These are phyloP conservation scores for Metschnikowia noctiluminum DNA, from an alignment of 805 yeast genomes.

Conservation along the genomic window DNA sequence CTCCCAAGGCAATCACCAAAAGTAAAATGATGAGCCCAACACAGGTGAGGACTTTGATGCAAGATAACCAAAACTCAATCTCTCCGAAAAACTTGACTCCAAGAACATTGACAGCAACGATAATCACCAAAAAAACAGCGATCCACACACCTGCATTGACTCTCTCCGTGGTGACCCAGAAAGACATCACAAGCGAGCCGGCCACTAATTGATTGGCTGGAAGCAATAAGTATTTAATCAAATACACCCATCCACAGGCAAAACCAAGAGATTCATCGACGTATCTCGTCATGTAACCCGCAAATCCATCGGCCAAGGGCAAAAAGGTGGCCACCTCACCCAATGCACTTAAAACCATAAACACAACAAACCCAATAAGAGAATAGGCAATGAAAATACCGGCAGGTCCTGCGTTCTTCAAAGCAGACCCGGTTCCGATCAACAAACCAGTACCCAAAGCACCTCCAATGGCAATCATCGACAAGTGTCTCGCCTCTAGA, in stretches of 20 bases:
- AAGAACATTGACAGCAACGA: constrained; percentile 40
- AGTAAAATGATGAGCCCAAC: constrained; percentile 63
- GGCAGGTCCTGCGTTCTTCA: constrained; percentile 70
- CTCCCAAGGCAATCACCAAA: constrained; percentile 69
- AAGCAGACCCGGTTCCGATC: constrained; percentile 72
- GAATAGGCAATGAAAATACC: constrained; percentile 62
- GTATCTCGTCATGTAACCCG: constrained; percentile 61
- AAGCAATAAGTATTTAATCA: constrained; percentile 51
- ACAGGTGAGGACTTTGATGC: constrained; percentile 62
- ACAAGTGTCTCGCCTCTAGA: constrained; percentile 50
- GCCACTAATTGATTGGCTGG: constrained; percentile 67
- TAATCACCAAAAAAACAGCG: constrained; percentile 40
- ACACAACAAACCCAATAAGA: constrained; percentile 68
- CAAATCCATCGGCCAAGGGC: constrained; percentile 64
- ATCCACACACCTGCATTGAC: constrained; percentile 51
- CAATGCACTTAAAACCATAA: constrained; percentile 46
- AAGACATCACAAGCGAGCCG: constrained; percentile 50
- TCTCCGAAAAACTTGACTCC: constrained; percentile 51
- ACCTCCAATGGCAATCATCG: constrained; percentile 80
- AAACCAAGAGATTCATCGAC: constrained; percentile 66
- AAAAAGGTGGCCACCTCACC: constrained; percentile 69
- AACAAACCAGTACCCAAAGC: constrained; percentile 79
- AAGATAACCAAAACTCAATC: constrained; percentile 53
- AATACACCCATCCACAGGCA: constrained; percentile 64
- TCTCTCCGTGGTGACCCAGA: constrained; percentile 46